Conservation (phyloP, 495 filamentous ascomycete species). For the Penicillium ochrochloron region DNA sequence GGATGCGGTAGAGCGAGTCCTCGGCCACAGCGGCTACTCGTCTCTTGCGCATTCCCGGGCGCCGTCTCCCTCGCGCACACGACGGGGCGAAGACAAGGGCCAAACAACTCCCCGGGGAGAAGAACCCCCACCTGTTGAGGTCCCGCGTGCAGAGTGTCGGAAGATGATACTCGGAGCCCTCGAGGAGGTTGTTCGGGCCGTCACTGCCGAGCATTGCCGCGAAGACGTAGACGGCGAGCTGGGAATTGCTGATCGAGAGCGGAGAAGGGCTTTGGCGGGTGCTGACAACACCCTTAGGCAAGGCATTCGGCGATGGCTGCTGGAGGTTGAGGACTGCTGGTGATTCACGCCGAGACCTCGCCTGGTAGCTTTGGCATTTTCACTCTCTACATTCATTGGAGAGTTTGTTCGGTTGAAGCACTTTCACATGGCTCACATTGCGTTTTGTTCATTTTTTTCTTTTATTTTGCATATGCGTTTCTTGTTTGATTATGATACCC, state of each 20-base stretch:
- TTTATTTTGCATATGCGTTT: conserved; percentile 10
- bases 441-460: not conserved
- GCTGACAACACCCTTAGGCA: conserved; percentile 65
- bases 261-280: conserved; percentile 40
- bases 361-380: conserved; percentile 1
- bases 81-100: conserved; percentile 37
- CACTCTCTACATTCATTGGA: not conserved
- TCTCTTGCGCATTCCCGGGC: conserved; percentile 50
- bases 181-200: conserved; percentile 65
- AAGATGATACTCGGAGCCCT: conserved; percentile 65
- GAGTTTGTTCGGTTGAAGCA: not conserved
- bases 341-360: conserved; percentile 24
- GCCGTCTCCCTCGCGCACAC: conserved; percentile 49
- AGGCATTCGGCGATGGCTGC: conserved; percentile 67
- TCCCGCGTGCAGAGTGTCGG: conserved; percentile 63
- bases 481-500: conserved; percentile 38
- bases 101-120: conserved; percentile 31
- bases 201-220: conserved; percentile 58
- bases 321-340: conserved; percentile 59
- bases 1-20: conserved; percentile 77
- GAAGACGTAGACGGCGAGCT: conserved; percentile 47
- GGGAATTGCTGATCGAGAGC: conserved; percentile 43
- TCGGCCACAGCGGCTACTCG: conserved; percentile 60
- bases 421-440: not conserved
- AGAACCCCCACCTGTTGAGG: conserved; percentile 47